Evolutionary conservation across 225 moss, liverwort and hornwort species (phyloP), one percentile per base, ranked within the genome.

Genomic region (Straminergon stramineum): DNA sequence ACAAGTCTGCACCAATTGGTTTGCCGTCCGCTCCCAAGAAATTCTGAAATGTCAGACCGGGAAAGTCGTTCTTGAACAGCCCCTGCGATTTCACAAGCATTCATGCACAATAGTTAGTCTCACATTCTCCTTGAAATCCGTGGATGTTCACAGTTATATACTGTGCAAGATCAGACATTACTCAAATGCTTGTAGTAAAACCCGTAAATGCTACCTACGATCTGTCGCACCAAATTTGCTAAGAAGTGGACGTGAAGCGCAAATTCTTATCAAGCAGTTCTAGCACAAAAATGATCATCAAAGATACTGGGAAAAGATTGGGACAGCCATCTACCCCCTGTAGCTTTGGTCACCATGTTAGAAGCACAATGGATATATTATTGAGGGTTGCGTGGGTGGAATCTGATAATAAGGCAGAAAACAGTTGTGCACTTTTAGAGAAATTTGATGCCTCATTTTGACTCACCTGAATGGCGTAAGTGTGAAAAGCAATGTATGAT

Each of bases 1-100:
- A 7, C 67, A 98, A 90, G 61, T 95, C 95, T 27, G 88, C 9
- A 24, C 96, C 97, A 20, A 93, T 89, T 19, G 95, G 89, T 58
- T 81, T 83, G 45, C 94, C 95, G 52, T 94, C 87, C 81, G 81
- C 15, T 70, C 88, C 87, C 89, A 95, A 63, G 32, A 91, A 92
- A 71, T 96, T 97, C 87, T 91, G 87, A 64, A 98, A 98, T 74
- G 92, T 92, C 35, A 97, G 87, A 52, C 96, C 97, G 48, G 94
- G 90, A 48, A 98, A 97, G 63, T 98, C 98, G 85, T 98, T 98
- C 91, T 96, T 93, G 86, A 95, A 97, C 96, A 96, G 91, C 24
- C 97, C 98, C 98, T 98, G 95, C 67, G 45, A 91, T 63, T 83
- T n/a, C 87, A 87, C 10, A 65, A 20, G 4, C 66, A 87, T 81